Base-by-base conservation (phyloP, 164 flowering plant genomes). In the Annona cherimola region DNA sequence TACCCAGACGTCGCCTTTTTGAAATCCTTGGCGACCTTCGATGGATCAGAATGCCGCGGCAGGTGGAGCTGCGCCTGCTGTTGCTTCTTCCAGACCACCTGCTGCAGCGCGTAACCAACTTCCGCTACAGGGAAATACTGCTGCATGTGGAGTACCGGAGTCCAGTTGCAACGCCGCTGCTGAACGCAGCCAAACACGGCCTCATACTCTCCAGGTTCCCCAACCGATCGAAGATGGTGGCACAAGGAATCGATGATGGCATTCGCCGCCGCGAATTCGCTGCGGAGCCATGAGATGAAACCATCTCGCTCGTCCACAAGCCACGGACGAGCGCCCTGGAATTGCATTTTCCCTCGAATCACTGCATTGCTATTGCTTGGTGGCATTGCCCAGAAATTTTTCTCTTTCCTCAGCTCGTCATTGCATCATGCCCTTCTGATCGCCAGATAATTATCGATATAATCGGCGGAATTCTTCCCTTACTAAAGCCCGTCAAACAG, bases 261-360 rank as follows among this genome's bases (percentile, higher is more conserved):
- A 66, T 92, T 92, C 3, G 98, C 90, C 2, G 98, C 98, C 0
- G 98, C 96, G 20, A 90, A 92, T 75, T 92, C 98, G 3, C 89
- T 83, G 5, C 93, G 77, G 46, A 92, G 73, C 98, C 98, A 92
- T 45, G 83, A 75, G 68, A 92, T 85, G 61, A 88, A 86, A 59
- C 90, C 86, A 26, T 92, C 96, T 14, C 96, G 83, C 87, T 90
- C 96, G 55, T 90, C 95, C 2, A 79, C 79, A 63, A 84, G 79
- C 93, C 93, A 88, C 69, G 79, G 91, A 3, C 80, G 81, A 5
- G 39, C 42, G 7, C 45, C 43, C 18, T 67, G 71, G 80, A 79
- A 85, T 81, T 81, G 87, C 83, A 83, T 84, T 85, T 87, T 86
- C 44, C 89, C 93, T 4, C 86, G 59, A 50, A 79, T 44, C 66